Conservation (phyloP, 169 alveolate genomes). For the Besnoitia besnoiti region DNA sequence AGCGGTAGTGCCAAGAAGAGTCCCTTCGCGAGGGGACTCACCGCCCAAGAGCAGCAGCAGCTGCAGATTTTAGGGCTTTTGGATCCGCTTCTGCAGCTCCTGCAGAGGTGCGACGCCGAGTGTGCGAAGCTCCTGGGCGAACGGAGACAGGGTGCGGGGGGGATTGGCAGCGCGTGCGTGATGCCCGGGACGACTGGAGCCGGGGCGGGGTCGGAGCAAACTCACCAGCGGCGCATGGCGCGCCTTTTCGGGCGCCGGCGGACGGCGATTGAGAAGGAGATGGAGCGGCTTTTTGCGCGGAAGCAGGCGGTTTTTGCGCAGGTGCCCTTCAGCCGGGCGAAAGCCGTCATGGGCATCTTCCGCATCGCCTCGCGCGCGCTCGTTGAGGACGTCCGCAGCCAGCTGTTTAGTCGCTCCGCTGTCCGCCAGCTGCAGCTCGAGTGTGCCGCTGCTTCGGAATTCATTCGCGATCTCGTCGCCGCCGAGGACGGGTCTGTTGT, state of each 20-base stretch:
- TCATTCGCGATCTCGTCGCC: constrained; percentile 65
- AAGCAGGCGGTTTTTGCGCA: constrained; percentile 44
- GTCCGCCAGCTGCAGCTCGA: constrained; percentile 72
- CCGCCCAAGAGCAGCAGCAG: not conserved
- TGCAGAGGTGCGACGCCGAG: constrained; percentile 35
- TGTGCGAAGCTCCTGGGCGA: constrained; percentile 30
- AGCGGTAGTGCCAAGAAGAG: too few relatives aligned
- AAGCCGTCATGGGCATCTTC: constrained; percentile 66
- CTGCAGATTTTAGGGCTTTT: not conserved
- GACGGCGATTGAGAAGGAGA: constrained; percentile 53
- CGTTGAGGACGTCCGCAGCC: constrained; percentile 62
- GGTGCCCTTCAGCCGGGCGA: constrained; percentile 65
- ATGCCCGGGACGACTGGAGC: not conserved
- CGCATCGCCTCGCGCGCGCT: constrained; percentile 67
- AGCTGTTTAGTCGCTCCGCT: constrained; percentile 47
- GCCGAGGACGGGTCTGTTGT: constrained; percentile 71
- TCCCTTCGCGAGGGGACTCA: not conserved
- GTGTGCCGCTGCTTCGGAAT: constrained; percentile 63
- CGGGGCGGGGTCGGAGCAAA: constrained; percentile 17
- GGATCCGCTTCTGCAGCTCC: constrained; percentile 45
- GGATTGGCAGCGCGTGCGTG: constrained; percentile 14
- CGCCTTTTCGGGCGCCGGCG: constrained; percentile 62
- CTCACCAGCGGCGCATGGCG: constrained; percentile 48
- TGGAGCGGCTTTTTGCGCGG: constrained; percentile 66
- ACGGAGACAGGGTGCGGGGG: not conserved